These are phyloP conservation scores for Tulasnella sp. DNA, from an alignment of 768 basidiomycete genomes.

Conservation along the genomic window DNA sequence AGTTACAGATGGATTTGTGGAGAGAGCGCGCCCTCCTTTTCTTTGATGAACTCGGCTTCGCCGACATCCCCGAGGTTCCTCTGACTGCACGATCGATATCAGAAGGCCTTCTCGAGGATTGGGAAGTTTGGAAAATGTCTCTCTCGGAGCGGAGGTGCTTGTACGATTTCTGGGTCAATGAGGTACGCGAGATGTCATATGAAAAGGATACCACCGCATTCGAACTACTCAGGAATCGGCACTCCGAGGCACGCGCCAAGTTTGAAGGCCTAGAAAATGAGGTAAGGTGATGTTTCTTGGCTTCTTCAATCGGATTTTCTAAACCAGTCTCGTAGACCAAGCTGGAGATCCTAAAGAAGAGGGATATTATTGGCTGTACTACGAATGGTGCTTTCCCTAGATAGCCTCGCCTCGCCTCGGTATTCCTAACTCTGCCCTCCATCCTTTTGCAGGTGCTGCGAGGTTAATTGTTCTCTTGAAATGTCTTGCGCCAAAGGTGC, in stretches of 20 bases:
- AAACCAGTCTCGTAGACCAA: constrained; percentile 33
- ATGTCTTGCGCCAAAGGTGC: constrained; percentile 40
- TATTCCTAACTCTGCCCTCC: not conserved
- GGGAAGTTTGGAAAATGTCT: no score
- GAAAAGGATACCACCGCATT: constrained; percentile 34
- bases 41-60: no score
- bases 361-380: constrained; percentile 63
- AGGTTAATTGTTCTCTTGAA: constrained; percentile 48
- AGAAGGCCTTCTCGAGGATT: no score
- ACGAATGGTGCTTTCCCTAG: constrained; percentile 43
- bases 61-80: no score
- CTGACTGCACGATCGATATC: no score
- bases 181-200: constrained; percentile 29
- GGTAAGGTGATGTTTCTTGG: constrained; percentile 29
- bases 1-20: not conserved
- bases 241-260: constrained; percentile 31
- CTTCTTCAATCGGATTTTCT: not conserved
- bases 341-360: constrained; percentile 39
- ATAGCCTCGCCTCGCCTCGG: no score
- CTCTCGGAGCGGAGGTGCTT: not conserved
- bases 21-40: no score
- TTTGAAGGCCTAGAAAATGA: constrained; percentile 40
- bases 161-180: constrained; percentile 33
- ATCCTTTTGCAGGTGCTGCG: constrained; percentile 42
- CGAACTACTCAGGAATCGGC: constrained; percentile 29